Evolutionary conservation across 768 basidiomycete species (phyloP).

Genomic region (Boletus patriciae): DNA sequence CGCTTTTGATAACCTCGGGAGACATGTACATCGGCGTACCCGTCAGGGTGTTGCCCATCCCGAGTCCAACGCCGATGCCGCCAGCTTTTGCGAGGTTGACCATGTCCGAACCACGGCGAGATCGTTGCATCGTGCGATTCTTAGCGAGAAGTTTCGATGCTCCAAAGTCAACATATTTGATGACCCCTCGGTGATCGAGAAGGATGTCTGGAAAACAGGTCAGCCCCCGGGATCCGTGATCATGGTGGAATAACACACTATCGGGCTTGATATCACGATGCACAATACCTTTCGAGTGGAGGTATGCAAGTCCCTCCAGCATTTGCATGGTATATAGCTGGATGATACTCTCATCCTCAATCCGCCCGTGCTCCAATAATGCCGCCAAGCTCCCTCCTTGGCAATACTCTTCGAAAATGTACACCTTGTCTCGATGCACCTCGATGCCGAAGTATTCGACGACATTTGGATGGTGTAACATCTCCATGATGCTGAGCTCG

Average conservation of each 20-base stretch:
- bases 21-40: slow-evolving; percentile 99
- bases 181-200: slow-evolving; percentile 83
- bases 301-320: slow-evolving; percentile 89
- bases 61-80: slow-evolving; percentile 40
- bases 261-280: slow-evolving; percentile 99
- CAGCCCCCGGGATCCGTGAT: slow-evolving; percentile 3
- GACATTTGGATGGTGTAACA: slow-evolving; percentile 95
- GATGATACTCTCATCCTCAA: slow-evolving; percentile 95
- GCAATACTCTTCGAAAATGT: slow-evolving; percentile 99
- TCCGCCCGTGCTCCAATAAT: slow-evolving; percentile 86
- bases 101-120: slow-evolving; percentile 58
- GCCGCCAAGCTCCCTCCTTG: slow-evolving; percentile 91
- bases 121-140: slow-evolving; percentile 76
- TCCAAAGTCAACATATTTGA: slow-evolving; percentile 97
- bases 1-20: slow-evolving; percentile 96
- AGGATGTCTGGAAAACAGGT: slow-evolving; percentile 73
- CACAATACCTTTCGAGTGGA: slow-evolving; percentile 89
- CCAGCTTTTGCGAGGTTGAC: slow-evolving; percentile 34
- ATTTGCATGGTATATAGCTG: slow-evolving; percentile 97
- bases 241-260: slow-evolving; percentile 56
- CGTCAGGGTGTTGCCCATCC: slow-evolving; percentile 82
- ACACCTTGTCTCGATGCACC: slow-evolving; percentile 97
- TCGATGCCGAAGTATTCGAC: slow-evolving; percentile 99
- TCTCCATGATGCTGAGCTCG: slow-evolving; percentile 96
- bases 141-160: slow-evolving; percentile 95